Conservation (phyloP, 139 green algal species). For the Astrephomene gubernaculifera region DNA sequence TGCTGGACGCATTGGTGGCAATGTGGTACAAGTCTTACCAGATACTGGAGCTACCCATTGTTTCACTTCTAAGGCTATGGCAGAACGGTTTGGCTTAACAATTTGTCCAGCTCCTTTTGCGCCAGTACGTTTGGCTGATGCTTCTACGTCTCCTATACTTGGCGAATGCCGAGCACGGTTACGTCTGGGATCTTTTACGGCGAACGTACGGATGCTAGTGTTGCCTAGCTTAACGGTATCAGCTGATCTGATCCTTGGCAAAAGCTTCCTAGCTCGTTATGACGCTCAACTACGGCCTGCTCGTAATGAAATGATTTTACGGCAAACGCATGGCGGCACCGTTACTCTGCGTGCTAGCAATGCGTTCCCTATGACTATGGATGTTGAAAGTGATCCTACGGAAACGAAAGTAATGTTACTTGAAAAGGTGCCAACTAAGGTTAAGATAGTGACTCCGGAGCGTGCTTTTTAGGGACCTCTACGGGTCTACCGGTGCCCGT, state of each 20-base stretch:
- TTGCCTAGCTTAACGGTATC: not conserved
- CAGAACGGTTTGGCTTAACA: not conserved
- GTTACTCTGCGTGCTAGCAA: too few species aligned
- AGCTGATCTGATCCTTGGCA: not conserved
- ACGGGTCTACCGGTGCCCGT: too few species aligned
- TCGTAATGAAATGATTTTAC: too few species aligned
- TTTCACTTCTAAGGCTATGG: not conserved
- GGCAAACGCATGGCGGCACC: too few species aligned
- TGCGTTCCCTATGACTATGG: too few species aligned
- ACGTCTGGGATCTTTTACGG: not conserved
- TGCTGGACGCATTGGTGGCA: not conserved
- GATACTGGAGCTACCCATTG: not conserved
- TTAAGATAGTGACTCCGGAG: too few species aligned
- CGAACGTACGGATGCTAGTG: not conserved
- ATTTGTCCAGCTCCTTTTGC: slow-evolving; percentile 2
- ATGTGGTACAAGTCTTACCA: not conserved
- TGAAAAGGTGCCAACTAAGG: too few species aligned
- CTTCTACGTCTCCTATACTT: not conserved
- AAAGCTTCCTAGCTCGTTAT: slow-evolving; percentile 10
- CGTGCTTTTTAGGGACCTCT: too few species aligned
- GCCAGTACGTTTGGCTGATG: not conserved
- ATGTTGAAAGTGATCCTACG: too few species aligned
- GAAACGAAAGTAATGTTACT: too few species aligned
- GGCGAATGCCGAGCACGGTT: not conserved
- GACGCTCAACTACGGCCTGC: not conserved